phyloP scores from a whole-genome alignment of 768 basidiomycete species.

The Solioccasus polychromus region DNA sequence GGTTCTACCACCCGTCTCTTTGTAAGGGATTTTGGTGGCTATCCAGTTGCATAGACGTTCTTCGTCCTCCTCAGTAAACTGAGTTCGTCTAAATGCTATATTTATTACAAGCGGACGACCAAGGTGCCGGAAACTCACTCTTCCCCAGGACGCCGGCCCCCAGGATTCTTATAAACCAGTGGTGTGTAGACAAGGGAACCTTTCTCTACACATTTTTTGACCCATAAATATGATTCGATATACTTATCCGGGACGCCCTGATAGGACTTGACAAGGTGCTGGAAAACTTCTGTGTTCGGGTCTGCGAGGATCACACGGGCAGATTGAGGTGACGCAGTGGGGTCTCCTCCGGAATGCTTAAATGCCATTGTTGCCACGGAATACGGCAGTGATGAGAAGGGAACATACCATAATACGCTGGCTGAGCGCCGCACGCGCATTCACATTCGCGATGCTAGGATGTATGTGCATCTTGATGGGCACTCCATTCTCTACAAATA shows the following conservation, averaged over 20 bases:
- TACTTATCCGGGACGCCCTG: constrained; percentile 70
- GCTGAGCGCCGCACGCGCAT: constrained; percentile 62
- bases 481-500: constrained; percentile 62
- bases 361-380: background rate
- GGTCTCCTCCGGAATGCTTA: constrained; percentile 81
- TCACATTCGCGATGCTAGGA: constrained; percentile 74
- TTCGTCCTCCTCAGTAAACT: constrained; percentile 77
- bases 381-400: constrained; percentile 2
- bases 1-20: constrained; percentile 76
- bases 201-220: constrained; percentile 78
- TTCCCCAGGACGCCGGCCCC: constrained; percentile 76
- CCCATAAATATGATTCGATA: constrained; percentile 80
- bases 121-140: constrained; percentile 47
- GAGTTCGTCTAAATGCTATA: constrained; percentile 54
- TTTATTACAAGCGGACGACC: background rate
- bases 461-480: constrained; percentile 81
- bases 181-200: constrained; percentile 66
- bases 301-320: constrained; percentile 80
- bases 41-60: constrained; percentile 75
- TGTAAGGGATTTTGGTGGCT: constrained; percentile 79
- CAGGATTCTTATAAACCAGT: constrained; percentile 79
- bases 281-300: constrained; percentile 73
- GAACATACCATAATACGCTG: constrained; percentile 65
- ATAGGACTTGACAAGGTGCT: constrained; percentile 68
- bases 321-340: constrained; percentile 62